Conservation (phyloP, 768 basidiomycete genomes). For the Lactifluus subvellereus region DNA sequence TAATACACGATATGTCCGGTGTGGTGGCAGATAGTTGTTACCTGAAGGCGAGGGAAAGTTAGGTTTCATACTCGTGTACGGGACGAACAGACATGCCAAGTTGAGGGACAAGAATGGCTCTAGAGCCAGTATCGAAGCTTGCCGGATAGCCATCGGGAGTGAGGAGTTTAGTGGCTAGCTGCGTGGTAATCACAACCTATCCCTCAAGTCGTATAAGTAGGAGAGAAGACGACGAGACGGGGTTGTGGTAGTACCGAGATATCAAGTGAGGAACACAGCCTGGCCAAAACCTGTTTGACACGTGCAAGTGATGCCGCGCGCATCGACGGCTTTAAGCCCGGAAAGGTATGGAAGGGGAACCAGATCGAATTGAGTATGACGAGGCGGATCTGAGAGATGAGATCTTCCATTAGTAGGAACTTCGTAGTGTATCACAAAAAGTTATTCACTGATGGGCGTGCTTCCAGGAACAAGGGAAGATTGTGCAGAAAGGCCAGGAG, state of each 20-base stretch:
- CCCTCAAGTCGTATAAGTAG: background rate
- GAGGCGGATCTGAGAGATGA: slow-evolving; percentile 43
- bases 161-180: slow-evolving; percentile 64
- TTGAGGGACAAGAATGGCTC: slow-evolving; percentile 59
- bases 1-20: slow-evolving; percentile 40
- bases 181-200: slow-evolving; percentile 56
- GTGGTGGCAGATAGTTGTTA: slow-evolving; percentile 38
- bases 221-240: background rate
- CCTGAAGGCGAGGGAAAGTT: slow-evolving; percentile 25
- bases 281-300: slow-evolving; percentile 49
- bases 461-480: slow-evolving; percentile 42
- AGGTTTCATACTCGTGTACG: background rate
- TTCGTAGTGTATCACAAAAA: background rate
- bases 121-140: slow-evolving; percentile 58
- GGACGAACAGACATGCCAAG: slow-evolving; percentile 41
- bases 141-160: slow-evolving; percentile 59
- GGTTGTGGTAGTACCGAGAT: slow-evolving; percentile 10
- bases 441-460: slow-evolving; percentile 40
- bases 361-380: slow-evolving; percentile 64
- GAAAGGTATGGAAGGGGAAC: slow-evolving; percentile 54
- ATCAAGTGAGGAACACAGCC: slow-evolving; percentile 39
- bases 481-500: slow-evolving; percentile 55
- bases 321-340: slow-evolving; percentile 35
- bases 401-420: background rate
- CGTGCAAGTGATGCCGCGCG: slow-evolving; percentile 43